Evolutionary conservation across 139 green algal genomes (phyloP), one percentile per base, ranked within the genome.

Genomic region (Tetraselmis chui): DNA sequence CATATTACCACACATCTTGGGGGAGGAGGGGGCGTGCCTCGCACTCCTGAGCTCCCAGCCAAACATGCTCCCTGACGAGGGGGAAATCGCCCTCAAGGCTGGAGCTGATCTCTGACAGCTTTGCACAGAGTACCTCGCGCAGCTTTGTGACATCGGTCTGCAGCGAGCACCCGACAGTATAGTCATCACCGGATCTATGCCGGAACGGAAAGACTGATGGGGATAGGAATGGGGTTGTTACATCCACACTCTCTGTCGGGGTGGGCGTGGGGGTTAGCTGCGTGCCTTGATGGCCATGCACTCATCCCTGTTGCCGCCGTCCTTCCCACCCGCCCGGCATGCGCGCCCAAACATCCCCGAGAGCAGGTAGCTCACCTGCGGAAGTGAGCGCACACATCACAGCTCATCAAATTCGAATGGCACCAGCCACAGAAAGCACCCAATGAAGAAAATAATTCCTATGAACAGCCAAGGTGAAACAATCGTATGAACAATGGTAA

Each of bases 31-130:
- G 76, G 22, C 28, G 29, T 29, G 58, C 77, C 27, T 79, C 76
- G 1, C 58, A 28, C 83, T 98, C 94, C n/a, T 96, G 91, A 29
- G 77, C 26, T 0, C 90, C 89, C 76, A 97, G 88, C 95, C 94
- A 98, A 80, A 97, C 82, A 88, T 93, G 92, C 24, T 92, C 79
- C 24, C 89, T 76, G 29, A 95, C 84, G 0, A 84, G 84, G 5
- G 91, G 90, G 76, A 95, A 91, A 29, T 85, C 89, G 45, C 88
- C 86, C 80, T 90, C 88, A 24, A 93, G 84, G 75, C 79, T 91
- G 22, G 25, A 30, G 18, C 85, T 84, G n/a, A 95, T 89, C 78
- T 90, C 84, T 26, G 32, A 76, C 77, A 93, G 88, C 82, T 88
- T 89, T 27, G 89, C 89, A 24, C 78, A 79, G 59, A 97, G 87